Conservation (phyloP, 2,329 filamentous ascomycete genomes). For the Colletotrichum australisinense region DNA sequence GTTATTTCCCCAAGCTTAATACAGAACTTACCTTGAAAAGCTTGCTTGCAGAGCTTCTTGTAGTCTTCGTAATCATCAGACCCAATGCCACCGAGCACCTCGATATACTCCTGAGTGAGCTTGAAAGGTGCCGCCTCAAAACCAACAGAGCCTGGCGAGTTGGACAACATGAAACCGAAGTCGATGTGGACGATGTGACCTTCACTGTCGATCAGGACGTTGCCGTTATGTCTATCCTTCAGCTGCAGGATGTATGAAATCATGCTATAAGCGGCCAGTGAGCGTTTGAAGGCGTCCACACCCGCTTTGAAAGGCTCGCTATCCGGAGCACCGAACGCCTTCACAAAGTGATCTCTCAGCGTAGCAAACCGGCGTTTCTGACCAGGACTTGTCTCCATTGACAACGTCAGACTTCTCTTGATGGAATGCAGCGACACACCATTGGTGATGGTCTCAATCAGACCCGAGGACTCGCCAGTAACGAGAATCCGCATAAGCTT, state of each 20-base stretch:
- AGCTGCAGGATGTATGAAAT: constrained; percentile 87
- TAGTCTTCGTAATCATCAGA: constrained; percentile 80
- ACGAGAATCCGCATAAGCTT: constrained; percentile 90
- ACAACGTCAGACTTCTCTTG: constrained; percentile 83
- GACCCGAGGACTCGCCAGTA: constrained; percentile 84
- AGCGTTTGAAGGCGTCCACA: constrained; percentile 82
- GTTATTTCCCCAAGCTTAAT: background rate
- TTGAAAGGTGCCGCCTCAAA: constrained; percentile 92
- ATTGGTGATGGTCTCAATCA: constrained; percentile 90
- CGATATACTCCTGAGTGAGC: constrained; percentile 86
- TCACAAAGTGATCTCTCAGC: constrained; percentile 83
- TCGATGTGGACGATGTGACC: constrained; percentile 91
- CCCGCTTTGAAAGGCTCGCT: constrained; percentile 77
- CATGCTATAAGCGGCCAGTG: constrained; percentile 87
- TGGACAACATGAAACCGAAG: constrained; percentile 91
- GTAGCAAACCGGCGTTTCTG: constrained; percentile 82
- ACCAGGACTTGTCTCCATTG: constrained; percentile 74
- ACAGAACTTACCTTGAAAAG: constrained; percentile 76
- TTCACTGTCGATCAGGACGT: constrained; percentile 86
- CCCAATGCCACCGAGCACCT: constrained; percentile 80
- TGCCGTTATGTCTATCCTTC: constrained; percentile 89
- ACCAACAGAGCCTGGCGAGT: constrained; percentile 84
- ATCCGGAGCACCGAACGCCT: constrained; percentile 79
- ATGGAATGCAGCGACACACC: constrained; percentile 88
- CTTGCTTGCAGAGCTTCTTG: constrained; percentile 83